Percentiles rank a stretch among this genome's conserved stretches.
phyloP scores from a whole-genome alignment of 2,329 filamentous ascomycete genomes.

The Cladophialophora chaetospira region DNA sequence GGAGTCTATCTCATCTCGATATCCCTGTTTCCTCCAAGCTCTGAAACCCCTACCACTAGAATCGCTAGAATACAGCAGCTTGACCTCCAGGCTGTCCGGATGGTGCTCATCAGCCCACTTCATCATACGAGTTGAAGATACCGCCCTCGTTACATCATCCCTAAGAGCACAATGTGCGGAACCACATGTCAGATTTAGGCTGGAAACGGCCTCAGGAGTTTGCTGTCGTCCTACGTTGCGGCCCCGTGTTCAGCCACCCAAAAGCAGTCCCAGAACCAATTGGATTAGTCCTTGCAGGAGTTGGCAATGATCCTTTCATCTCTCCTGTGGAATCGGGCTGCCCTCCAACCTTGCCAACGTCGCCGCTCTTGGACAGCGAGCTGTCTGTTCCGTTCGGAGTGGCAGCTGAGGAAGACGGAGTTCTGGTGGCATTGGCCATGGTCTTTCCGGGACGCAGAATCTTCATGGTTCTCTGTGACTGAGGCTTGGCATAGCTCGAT shows the following conservation, averaged over 20 bases:
- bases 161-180: no score
- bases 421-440: slow-evolving; percentile 52
- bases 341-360: slow-evolving; percentile 11
- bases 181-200: no score
- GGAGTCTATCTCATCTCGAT: neutral
- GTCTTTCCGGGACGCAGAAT: slow-evolving; percentile 75
- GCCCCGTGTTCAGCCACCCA: slow-evolving; percentile 73
- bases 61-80: slow-evolving; percentile 4
- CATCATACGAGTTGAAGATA: no score
- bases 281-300: slow-evolving; percentile 66
- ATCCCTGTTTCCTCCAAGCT: neutral
- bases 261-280: slow-evolving; percentile 92
- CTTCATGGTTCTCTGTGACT: slow-evolving; percentile 72
- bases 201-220: slow-evolving; percentile 14
- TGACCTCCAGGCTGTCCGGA: no score
- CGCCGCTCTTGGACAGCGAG: slow-evolving; percentile 11
- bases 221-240: slow-evolving; percentile 33
- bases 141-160: no score
- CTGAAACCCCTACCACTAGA: neutral
- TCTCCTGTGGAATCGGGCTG: slow-evolving; percentile 14
- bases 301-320: slow-evolving; percentile 18
- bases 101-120: neutral
- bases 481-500: slow-evolving; percentile 30
- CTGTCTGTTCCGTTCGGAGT: slow-evolving; percentile 28
- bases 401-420: slow-evolving; percentile 36